Percentiles rank a stretch among this genome's conserved stretches.
phyloP scores from a whole-genome alignment of 176 grass and related monocot species.

The Zoysia pacifica region DNA sequence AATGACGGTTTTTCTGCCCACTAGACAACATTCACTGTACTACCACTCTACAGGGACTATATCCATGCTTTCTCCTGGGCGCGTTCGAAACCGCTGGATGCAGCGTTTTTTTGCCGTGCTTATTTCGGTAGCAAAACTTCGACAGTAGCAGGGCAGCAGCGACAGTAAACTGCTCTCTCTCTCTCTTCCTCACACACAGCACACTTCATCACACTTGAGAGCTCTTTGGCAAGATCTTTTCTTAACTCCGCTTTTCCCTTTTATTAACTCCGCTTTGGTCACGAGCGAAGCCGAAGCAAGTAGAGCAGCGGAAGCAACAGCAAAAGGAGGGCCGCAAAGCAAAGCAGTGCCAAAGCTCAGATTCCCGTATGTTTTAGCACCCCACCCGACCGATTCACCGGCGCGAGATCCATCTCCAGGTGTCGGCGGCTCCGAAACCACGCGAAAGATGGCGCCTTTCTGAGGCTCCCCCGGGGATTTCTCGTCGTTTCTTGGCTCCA shows the following conservation, averaged over 20 bases:
- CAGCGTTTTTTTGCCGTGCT: too few relatives aligned
- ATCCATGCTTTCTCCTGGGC: too few relatives aligned
- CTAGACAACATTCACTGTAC: not conserved
- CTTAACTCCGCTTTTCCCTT: constrained; percentile 36
- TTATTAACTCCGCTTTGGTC: constrained; percentile 57
- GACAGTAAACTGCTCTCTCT: not conserved
- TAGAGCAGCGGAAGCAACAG: constrained; percentile 38
- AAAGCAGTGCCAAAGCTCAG: constrained; percentile 44
- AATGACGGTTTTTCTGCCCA: not conserved
- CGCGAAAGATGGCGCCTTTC: constrained; percentile 37
- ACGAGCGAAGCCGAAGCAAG: constrained; percentile 41
- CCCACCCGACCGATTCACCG: constrained; percentile 39
- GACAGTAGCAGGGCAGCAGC: too few relatives aligned
- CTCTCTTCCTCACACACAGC: not conserved
- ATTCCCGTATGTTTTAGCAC: constrained; percentile 58
- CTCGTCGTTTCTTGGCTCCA: constrained; percentile 30
- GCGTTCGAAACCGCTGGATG: too few relatives aligned
- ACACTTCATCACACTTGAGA: too few relatives aligned
- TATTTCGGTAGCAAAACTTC: too few relatives aligned
- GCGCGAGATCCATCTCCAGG: constrained; percentile 44
- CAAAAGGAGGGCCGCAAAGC: not conserved
- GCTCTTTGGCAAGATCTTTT: constrained; percentile 44
- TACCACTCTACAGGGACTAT: too few relatives aligned
- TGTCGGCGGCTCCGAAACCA: constrained; percentile 39
- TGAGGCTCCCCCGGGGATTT: constrained; percentile 34